Base-by-base conservation (phyloP, 2,329 filamentous ascomycete genomes). In the Dactylonectria estremocensis region DNA sequence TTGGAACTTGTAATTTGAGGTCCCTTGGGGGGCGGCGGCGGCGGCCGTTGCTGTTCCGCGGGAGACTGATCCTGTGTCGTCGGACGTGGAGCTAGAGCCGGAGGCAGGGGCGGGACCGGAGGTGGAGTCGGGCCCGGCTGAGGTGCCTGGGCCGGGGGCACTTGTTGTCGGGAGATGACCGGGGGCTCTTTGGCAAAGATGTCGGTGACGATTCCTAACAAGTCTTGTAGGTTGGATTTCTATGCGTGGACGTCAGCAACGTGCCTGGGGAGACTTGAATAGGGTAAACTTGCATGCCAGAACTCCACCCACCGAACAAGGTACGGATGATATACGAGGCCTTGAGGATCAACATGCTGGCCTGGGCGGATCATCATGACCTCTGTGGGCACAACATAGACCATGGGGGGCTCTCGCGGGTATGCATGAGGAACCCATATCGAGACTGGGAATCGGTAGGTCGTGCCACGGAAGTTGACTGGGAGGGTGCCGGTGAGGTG, bases 121-220 rank as follows among this genome's bases (percentile, higher is more conserved):
- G 92, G 92, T 55, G 91, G 90, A 64, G 85, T 83, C 31, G 77
- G 83, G 53, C 78, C 69, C 18, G 74, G 68, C 62, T 69, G 71
- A 37, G 71, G 77, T 62, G 67, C 77, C 64, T 73, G 79, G 22
- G 80, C 78, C n/a, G 81, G 76, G 14, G 80, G 80, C 50, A 86
- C 84, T 75, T 87, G 86, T 70, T 90, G 90, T 72, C 90, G 91
- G 37, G 95, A 90, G 67, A 96, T 90, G 4, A 98, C 93, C 0
- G 96, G 96, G 9, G 96, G 96, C 76, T 99, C 96, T 81, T 97
- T 97, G 43, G 95, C 92, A 78, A 99, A 99, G 22, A 98, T 87
- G 61, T 96, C 94, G 72, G 92, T 89, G 3, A 99, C 83, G 31
- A 97, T 92, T 16, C 89, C 90, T 2, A 98, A 83, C 64, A 98